These are phyloP conservation scores for Kodamaea nitidulidarum DNA, from an alignment of 805 yeast species.

Conservation along the genomic window DNA sequence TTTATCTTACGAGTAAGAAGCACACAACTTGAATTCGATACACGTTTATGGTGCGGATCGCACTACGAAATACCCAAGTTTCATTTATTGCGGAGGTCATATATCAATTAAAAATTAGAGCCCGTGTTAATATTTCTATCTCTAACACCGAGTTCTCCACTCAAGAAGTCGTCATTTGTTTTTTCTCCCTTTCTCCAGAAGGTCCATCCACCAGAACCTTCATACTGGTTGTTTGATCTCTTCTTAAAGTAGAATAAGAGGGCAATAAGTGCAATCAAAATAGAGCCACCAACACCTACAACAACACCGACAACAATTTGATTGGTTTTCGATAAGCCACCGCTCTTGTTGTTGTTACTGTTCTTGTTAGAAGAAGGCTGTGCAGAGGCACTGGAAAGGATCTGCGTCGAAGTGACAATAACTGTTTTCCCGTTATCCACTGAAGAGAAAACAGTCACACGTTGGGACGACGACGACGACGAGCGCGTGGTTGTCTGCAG, in stretches of 20 bases:
- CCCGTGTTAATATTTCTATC: conserved; percentile 47
- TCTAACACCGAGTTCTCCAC: conserved; percentile 45
- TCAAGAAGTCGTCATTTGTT: conserved; percentile 38
- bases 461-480: conserved; percentile 8
- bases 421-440: conserved; percentile 36
- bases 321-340: conserved; percentile 41
- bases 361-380: conserved; percentile 16
- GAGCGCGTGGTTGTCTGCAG: neutral
- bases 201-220: conserved; percentile 39
- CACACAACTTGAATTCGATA: no score
- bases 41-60: no score
- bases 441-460: conserved; percentile 27
- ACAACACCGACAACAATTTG: conserved; percentile 45
- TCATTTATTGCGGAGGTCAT: neutral
- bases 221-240: conserved; percentile 26
- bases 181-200: conserved; percentile 47
- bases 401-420: conserved; percentile 37
- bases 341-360: conserved; percentile 13
- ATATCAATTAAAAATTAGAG: conserved; percentile 31
- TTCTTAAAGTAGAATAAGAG: conserved; percentile 33
- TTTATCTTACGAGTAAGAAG: no score
- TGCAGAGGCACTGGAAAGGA: conserved; percentile 26
- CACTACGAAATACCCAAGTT: no score
- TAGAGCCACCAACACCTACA: conserved; percentile 44
- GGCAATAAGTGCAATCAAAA: conserved; percentile 32